Base-by-base conservation (phyloP, 2,329 filamentous ascomycete species). In the Lizonia empirigonia region DNA sequence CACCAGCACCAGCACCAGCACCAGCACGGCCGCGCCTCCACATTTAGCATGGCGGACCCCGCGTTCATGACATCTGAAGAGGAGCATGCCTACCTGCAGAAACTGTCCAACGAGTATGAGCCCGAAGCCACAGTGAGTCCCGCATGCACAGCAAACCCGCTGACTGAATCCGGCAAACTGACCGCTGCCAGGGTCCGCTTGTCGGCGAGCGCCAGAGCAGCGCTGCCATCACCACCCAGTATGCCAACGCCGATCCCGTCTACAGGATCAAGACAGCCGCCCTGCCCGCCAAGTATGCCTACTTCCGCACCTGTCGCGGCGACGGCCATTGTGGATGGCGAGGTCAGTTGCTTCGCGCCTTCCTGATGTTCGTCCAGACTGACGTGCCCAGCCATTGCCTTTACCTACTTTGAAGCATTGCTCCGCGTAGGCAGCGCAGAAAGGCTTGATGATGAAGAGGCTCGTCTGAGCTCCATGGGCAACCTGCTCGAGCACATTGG, bases 321-420 rank as follows among this genome's bases (percentile, higher is more conserved):
- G 93, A 97, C 76, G 94, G 94, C 52, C 95, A 96, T 71, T 97
- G 94, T 76, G 94, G 93, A 67, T 97, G 94, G 93, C 85, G 93
- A 87, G 94, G 93, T 97, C 81, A 79, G 86, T 62, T 58, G 59
- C 44, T 5, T 32, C 39, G 41, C 42, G 13, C 29, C 32, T 23
- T 53, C 10, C 13, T 29, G 7, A 16, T 34, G 32, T 33, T 41
- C 47, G 41, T 49, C 35, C 47, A 24, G 50, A 55, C 66, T 77
- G 50, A 77, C 63, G 20, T 26, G 38, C 39, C 27, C 72, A 97
- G 94, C 93, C 42, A 89, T 96, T 69, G 91, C 87, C 19, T 99
- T 96, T 74, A 87, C 86, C 59, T 97, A 97, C 74, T 96, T 95
- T 69, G 94, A 99, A 75, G 87, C 85, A 36, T 81, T 97, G 46